Evolutionary conservation across 106 monocot species (phyloP).

Genomic region (Narthecium ossifragum): DNA sequence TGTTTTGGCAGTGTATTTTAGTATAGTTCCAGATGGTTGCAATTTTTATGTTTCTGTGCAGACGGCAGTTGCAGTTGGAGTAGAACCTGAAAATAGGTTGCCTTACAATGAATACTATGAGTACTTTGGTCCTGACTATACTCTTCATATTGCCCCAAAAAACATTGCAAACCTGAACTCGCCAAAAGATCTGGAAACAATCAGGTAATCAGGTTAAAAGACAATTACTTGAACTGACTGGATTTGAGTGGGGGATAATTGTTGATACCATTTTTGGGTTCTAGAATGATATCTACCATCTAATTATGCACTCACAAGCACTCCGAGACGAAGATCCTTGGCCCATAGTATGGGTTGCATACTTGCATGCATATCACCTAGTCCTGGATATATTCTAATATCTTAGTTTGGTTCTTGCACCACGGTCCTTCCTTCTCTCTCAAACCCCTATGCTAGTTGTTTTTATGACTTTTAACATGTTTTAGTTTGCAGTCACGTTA

Average conservation of each 20-base stretch:
- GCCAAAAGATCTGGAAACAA: neutral
- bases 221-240: neutral
- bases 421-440: too few relatives aligned
- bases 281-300: neutral
- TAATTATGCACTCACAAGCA: neutral
- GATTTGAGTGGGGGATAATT: neutral
- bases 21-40: neutral
- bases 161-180: conserved; percentile 5
- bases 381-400: too few relatives aligned
- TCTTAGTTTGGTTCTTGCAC: too few relatives aligned
- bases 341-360: neutral
- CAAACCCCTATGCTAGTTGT: too few relatives aligned
- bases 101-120: conserved; percentile 20
- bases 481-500: too few relatives aligned
- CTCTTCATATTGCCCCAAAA: conserved; percentile 10
- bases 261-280: neutral
- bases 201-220: neutral
- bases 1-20: neutral
- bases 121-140: conserved; percentile 17
- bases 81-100: conserved; percentile 13
- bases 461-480: too few relatives aligned
- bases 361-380: neutral
- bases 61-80: conserved; percentile 20
- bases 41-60: neutral
- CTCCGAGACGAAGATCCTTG: neutral